Evolutionary conservation across 1,284 basidiomycete genomes (phyloP).

Genomic region (Naganishia cerealis): DNA sequence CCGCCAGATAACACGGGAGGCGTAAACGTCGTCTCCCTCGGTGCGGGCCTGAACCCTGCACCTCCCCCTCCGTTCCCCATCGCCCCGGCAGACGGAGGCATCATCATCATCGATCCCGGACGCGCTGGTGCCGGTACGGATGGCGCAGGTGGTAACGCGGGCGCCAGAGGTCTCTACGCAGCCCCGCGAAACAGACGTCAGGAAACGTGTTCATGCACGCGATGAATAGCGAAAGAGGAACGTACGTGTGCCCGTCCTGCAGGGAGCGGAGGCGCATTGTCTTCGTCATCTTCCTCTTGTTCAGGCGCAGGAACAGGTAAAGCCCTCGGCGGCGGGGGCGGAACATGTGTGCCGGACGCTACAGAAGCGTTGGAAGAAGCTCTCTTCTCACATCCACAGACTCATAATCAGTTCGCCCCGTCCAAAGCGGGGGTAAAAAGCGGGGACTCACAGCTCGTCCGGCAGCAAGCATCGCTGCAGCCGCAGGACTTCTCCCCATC

Average conservation of each 20-base stretch:
- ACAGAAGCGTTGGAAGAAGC: conserved; percentile 31
- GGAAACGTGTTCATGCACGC: background rate
- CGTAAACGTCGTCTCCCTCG: conserved; percentile 41
- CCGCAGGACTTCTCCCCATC: conserved; percentile 42
- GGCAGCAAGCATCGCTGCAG: conserved; percentile 36
- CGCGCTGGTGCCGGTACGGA: conserved; percentile 14
- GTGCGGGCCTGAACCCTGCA: conserved; percentile 35
- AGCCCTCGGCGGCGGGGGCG: conserved; percentile 26
- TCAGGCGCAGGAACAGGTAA: conserved; percentile 23
- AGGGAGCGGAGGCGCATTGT: conserved; percentile 33
- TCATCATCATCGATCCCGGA: conserved; percentile 35
- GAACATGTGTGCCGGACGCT: background rate
- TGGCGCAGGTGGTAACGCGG: conserved; percentile 32
- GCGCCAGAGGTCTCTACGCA: conserved; percentile 30
- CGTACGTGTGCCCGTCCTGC: conserved; percentile 29
- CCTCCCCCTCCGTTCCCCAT: no score
- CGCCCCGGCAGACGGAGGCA: no score
- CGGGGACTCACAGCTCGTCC: conserved; percentile 35
- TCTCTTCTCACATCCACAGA: conserved; percentile 1
- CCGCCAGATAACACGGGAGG: conserved; percentile 31
- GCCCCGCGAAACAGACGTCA: background rate
- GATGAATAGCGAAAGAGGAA: background rate
- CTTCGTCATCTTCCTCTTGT: conserved; percentile 30
- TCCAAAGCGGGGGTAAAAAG: no score
- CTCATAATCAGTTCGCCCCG: no score